These are phyloP conservation scores for Pelargonium australe DNA, from an alignment of 441 rosid genomes.

Conservation along the genomic window DNA sequence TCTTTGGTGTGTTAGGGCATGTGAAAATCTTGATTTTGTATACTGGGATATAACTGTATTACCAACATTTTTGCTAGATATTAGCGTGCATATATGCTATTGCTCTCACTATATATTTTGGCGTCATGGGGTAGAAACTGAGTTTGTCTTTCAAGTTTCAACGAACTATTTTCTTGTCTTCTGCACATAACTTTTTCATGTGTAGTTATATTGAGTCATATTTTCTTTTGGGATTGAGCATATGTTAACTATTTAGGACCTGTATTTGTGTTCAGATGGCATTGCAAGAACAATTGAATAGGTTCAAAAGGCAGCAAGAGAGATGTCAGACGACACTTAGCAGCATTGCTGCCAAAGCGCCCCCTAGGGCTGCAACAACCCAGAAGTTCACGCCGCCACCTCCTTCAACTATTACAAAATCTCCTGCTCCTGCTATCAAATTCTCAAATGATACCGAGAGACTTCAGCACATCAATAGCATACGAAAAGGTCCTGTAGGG, in stretches of 20 bases:
- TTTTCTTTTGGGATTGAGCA: neutral
- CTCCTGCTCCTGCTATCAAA: slow-evolving; percentile 46
- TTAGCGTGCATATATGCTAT: neutral
- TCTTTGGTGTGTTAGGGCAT: too few species aligned
- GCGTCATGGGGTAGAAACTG: neutral
- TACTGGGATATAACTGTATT: too few species aligned
- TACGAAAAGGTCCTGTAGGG: slow-evolving; percentile 73
- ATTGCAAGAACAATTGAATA: slow-evolving; percentile 47
- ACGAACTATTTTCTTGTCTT: neutral
- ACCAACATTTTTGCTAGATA: neutral
- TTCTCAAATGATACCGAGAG: slow-evolving; percentile 79
- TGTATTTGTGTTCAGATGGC: slow-evolving; percentile 38
- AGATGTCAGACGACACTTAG: slow-evolving; percentile 57
- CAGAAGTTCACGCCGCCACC: slow-evolving; percentile 23
- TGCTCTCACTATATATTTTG: neutral
- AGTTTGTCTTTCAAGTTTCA: neutral
- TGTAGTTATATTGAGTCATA: neutral
- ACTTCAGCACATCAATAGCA: slow-evolving; percentile 57
- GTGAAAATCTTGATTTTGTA: too few species aligned
- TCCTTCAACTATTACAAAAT: slow-evolving; percentile 30
- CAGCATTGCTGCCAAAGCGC: slow-evolving; percentile 45
- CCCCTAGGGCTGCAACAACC: slow-evolving; percentile 29
- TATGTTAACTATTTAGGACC: neutral
- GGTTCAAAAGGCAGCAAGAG: slow-evolving; percentile 68
- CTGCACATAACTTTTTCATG: neutral